Evolutionary conservation across 1,284 basidiomycete species (phyloP), one percentile per base, ranked within the genome.

Genomic region (Heterobasidion annosum): DNA sequence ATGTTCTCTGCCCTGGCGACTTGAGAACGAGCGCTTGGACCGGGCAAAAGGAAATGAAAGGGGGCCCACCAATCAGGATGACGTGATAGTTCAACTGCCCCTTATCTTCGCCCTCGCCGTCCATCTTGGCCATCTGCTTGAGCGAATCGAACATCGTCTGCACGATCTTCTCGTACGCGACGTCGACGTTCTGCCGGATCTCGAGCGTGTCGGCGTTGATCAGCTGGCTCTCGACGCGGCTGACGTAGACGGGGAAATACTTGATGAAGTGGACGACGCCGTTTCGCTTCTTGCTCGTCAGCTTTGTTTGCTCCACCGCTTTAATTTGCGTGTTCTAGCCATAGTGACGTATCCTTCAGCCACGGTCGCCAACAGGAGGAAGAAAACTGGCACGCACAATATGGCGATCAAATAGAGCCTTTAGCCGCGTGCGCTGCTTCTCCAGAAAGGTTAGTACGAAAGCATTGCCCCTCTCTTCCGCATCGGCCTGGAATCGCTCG

Each of bases 11-110:
- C 8, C n/a, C n/a, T 7, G 12, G 34, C 25, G 25, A 18, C 52
- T 2, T 3, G 13, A 51, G 40, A 58, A 50, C 34, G 8, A 51
- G 25, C 6, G 19, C 53, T 42, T 55, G 42, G n/a, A 9, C 42
- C 34, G 25, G 10, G 40, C 8, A 48, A n/a, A 9, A 19, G 50
- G 53, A 53, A 49, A 13, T 51, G 35, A 44, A 18, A 48, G 5
- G 48, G n/a, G 37, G 75, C 87, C 63, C 61, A 93, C 93, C 93
- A 57, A 98, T 92, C 60, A 99, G 77, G 63, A 98, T 88, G 61
- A 98, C 92, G 65, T 97, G 91, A 64, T 95, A 97, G 67, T 98
- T 98, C 53, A 98, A 77, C 66, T 96, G 92, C 0, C 93, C 93
- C 69, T 99, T 99, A 70, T 96, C 96, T 63, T 97, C 94, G 0